These are phyloP conservation scores for Misopates orontium DNA, from an alignment of 257 asterid species.

Conservation along the genomic window DNA sequence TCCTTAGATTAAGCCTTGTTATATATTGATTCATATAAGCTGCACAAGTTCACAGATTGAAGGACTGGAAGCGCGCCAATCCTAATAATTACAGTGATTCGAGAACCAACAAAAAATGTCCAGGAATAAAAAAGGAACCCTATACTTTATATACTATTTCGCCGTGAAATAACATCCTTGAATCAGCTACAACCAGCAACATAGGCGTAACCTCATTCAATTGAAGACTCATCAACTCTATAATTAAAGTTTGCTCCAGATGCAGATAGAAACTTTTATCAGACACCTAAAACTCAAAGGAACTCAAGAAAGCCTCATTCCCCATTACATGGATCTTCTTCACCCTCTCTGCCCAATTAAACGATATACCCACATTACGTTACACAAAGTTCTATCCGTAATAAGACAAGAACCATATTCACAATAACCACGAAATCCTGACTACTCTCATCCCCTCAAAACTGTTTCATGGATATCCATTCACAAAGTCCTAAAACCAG, in stretches of 20 bases:
- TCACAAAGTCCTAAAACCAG: no score
- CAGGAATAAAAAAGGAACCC: no score
- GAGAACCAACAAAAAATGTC: no score
- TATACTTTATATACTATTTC: neutral
- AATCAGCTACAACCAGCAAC: conserved; percentile 18
- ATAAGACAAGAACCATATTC: no score
- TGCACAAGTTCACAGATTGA: neutral
- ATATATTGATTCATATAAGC: neutral
- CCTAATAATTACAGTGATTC: neutral
- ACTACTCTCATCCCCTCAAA: no score
- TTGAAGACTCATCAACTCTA: neutral
- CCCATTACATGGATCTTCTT: neutral
- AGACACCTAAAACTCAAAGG: neutral
- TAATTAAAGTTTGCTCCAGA: neutral
- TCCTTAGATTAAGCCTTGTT: neutral
- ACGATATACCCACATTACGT: no score
- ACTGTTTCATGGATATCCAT: no score
- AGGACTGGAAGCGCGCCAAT: neutral
- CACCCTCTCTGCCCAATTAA: neutral
- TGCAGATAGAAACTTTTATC: neutral
- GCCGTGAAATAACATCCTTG: neutral
- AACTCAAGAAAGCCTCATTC: neutral
- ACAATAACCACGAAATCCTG: no score
- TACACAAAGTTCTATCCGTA: no score
- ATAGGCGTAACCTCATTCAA: neutral